These are phyloP conservation scores for Thamnidium elegans DNA, from an alignment of 192 early-diverging fungal genomes.

Conservation along the genomic window DNA sequence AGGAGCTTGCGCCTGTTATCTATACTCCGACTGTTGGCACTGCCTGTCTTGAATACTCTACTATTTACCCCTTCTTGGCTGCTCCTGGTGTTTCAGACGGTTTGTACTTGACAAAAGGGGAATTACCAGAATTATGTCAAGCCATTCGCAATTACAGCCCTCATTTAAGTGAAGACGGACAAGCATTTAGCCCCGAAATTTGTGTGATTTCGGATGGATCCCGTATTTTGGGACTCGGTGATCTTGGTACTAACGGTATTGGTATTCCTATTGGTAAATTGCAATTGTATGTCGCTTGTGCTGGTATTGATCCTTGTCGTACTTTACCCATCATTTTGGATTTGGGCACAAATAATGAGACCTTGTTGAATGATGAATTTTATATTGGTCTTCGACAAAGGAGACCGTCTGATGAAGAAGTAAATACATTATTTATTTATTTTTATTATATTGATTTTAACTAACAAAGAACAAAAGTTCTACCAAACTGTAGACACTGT, in stretches of 20 bases:
- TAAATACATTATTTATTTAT: too few relatives aligned
- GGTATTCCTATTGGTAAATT: conserved; percentile 96
- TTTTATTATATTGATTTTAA: not conserved
- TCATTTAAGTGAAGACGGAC: conserved; percentile 38
- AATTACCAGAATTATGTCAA: conserved; percentile 70
- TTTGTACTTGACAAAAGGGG: conserved; percentile 77
- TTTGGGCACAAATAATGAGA: conserved; percentile 86
- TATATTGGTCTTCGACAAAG: conserved; percentile 81
- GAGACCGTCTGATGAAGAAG: conserved; percentile 55
- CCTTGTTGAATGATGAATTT: conserved; percentile 80
- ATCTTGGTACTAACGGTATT: conserved; percentile 93
- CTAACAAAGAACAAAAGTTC: conserved; percentile 42
- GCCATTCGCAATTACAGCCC: conserved; percentile 72
- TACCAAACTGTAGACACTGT: conserved; percentile 84
- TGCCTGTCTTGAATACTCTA: conserved; percentile 88
- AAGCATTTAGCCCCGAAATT: conserved; percentile 66
- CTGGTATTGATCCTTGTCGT: conserved; percentile 80
- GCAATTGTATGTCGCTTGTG: conserved; percentile 84
- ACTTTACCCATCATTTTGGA: conserved; percentile 93
- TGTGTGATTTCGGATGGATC: conserved; percentile 96
- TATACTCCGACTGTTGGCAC: conserved; percentile 82
- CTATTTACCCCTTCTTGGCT: conserved; percentile 83
- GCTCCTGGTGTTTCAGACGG: conserved; percentile 76
- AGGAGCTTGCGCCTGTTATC: conserved; percentile 77
- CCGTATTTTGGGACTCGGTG: conserved; percentile 91